Evolutionary conservation across 352 stramenopile species (phyloP).

Genomic region (Globisporangium irregulare): DNA sequence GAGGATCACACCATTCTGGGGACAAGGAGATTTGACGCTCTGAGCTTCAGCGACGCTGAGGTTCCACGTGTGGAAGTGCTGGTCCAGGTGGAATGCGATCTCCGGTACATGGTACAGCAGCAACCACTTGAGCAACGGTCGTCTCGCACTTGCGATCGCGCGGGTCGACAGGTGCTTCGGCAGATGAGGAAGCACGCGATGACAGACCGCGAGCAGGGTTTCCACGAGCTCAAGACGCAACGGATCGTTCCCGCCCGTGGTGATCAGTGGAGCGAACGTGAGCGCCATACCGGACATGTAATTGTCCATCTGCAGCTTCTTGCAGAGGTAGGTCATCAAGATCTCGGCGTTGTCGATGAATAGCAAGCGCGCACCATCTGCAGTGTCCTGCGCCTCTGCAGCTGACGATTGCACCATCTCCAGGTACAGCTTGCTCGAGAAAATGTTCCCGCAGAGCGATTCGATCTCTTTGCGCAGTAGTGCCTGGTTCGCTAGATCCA

Average conservation of each 20-base stretch:
- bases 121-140: slow-evolving; percentile 60
- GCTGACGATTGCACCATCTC: slow-evolving; percentile 26
- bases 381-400: slow-evolving; percentile 28
- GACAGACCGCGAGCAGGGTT: slow-evolving; percentile 42
- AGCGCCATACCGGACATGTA: slow-evolving; percentile 48
- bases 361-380: slow-evolving; percentile 53
- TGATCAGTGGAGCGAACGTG: slow-evolving; percentile 55
- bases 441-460: slow-evolving; percentile 57
- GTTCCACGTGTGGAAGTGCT: slow-evolving; percentile 71
- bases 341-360: slow-evolving; percentile 81
- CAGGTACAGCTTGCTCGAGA: slow-evolving; percentile 49
- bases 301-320: slow-evolving; percentile 45
- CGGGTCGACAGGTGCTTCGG: slow-evolving; percentile 27
- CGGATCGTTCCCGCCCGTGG: slow-evolving; percentile 63
- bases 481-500: slow-evolving; percentile 50
- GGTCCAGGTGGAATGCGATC: slow-evolving; percentile 72
- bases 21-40: slow-evolving; percentile 11
- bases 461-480: slow-evolving; percentile 70
- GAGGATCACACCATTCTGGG: slow-evolving; percentile 30
- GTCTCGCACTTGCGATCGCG: slow-evolving; percentile 31
- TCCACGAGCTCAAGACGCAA: slow-evolving; percentile 59
- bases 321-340: slow-evolving; percentile 63
- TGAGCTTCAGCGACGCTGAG: slow-evolving; percentile 14
- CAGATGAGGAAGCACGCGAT: slow-evolving; percentile 51
- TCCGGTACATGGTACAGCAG: slow-evolving; percentile 71